Evolutionary conservation across 1,139 yeast genomes (phyloP).

Genomic region (Yamadazyma trypodendri): DNA sequence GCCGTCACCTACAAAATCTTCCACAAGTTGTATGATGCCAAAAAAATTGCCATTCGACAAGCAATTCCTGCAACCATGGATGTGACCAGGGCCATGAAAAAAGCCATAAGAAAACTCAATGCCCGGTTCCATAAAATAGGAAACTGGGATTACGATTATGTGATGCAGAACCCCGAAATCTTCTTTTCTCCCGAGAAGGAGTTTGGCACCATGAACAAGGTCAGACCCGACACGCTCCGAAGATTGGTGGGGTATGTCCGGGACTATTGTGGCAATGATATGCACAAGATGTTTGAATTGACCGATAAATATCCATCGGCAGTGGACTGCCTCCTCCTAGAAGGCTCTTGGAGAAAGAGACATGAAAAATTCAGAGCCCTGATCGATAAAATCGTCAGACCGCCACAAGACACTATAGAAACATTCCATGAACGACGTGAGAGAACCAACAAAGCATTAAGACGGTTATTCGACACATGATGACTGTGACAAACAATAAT

Average conservation of each 20-base stretch:
- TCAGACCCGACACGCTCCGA: slow-evolving; percentile 3
- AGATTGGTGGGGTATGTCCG: slow-evolving; percentile 14
- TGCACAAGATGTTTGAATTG: slow-evolving; percentile 21
- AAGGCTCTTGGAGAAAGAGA: slow-evolving; percentile 19
- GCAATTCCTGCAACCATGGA: slow-evolving; percentile 4
- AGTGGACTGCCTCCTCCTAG: slow-evolving; percentile 27
- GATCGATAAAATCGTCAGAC: slow-evolving; percentile 22
- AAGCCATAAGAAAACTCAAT: slow-evolving; percentile 1
- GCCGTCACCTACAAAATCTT: slow-evolving; percentile 22
- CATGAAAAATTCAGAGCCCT: slow-evolving; percentile 21
- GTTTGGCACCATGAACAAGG: slow-evolving; percentile 6
- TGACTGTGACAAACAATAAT: no score
- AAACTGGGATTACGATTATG: slow-evolving; percentile 6
- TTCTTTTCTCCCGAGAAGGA: slow-evolving; percentile 13
- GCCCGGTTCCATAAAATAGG: slow-evolving; percentile 8
- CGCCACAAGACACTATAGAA: slow-evolving; percentile 18
- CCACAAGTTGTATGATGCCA: slow-evolving; percentile 27
- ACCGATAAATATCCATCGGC: slow-evolving; percentile 36
- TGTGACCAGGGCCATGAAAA: slow-evolving; percentile 4
- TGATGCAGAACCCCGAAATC: slow-evolving; percentile 12
- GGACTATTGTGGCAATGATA: slow-evolving; percentile 18
- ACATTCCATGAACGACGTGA: slow-evolving; percentile 19
- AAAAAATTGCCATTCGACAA: not conserved
- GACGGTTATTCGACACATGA: slow-evolving; percentile 7
- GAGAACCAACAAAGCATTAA: slow-evolving; percentile 20